These are phyloP conservation scores for Wickerhamomyces sp. DNA, from an alignment of 1,139 yeast species.

Conservation along the genomic window DNA sequence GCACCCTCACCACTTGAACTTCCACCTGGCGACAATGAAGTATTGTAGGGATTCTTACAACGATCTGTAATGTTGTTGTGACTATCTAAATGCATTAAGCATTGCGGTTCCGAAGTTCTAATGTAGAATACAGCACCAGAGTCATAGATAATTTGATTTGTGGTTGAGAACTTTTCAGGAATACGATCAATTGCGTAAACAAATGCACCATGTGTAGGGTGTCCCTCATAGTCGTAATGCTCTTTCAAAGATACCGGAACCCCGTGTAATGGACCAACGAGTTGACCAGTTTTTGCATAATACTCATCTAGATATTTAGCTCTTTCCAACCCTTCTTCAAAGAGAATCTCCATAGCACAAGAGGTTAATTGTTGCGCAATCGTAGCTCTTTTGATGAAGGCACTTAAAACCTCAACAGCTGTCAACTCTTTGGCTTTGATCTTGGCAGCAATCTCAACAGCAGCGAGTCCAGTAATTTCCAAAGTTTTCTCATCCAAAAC, in stretches of 20 bases:
- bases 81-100: conserved; percentile 51
- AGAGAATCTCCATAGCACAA: conserved; percentile 53
- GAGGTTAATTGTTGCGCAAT: conserved; percentile 50
- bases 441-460: conserved; percentile 32
- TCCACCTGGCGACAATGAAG: conserved; percentile 57
- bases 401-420: conserved; percentile 27
- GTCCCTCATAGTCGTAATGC: conserved; percentile 56
- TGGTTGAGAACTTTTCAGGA: conserved; percentile 45
- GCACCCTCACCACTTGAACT: conserved; percentile 81
- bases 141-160: conserved; percentile 46
- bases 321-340: conserved; percentile 49
- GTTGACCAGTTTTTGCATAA: conserved; percentile 46
- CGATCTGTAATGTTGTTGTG: conserved; percentile 46
- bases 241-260: conserved; percentile 73
- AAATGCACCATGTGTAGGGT: conserved; percentile 58
- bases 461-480: conserved; percentile 33
- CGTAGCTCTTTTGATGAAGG: conserved; percentile 37
- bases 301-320: conserved; percentile 53
- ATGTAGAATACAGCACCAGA: conserved; percentile 64
- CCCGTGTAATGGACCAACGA: conserved; percentile 74
- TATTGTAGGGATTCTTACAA: conserved; percentile 49
- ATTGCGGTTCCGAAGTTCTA: conserved; percentile 52
- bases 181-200: conserved; percentile 50
- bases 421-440: conserved; percentile 30
- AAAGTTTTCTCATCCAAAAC: conserved; percentile 34